A percentile compares a stretch with the other conserved stretches of the same genome.
These are phyloP conservation scores for Blumeriella jaapii DNA, from an alignment of 2,329 filamentous ascomycete genomes.

Conservation along the genomic window DNA sequence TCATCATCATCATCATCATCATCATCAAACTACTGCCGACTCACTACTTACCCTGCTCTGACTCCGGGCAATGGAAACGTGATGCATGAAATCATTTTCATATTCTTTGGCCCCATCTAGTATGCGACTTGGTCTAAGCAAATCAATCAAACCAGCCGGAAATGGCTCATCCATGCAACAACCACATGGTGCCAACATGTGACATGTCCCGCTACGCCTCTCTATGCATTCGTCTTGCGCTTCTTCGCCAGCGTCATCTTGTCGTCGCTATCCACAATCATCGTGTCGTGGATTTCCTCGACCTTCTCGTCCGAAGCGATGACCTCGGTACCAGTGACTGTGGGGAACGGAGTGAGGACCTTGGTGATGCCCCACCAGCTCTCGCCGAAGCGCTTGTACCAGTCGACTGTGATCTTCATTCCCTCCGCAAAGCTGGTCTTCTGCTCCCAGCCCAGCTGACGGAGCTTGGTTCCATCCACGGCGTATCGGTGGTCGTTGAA, in stretches of 20 bases:
- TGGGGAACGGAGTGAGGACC: constrained; percentile 56
- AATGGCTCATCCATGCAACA: background rate
- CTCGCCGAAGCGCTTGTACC: constrained; percentile 57
- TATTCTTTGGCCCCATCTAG: constrained; percentile 6
- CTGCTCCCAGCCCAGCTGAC: constrained; percentile 57
- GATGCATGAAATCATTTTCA: too few species aligned
- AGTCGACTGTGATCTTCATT: constrained; percentile 52
- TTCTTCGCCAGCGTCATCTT: constrained; percentile 23
- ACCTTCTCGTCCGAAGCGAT: constrained; percentile 30
- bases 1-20: too few species aligned
- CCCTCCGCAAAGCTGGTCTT: constrained; percentile 54
- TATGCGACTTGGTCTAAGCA: constrained; percentile 1
- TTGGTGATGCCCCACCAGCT: constrained; percentile 63
- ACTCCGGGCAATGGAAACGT: too few species aligned
- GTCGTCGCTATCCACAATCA: constrained; percentile 14
- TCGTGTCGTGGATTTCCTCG: constrained; percentile 24
- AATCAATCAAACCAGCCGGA: background rate
- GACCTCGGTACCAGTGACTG: constrained; percentile 44
- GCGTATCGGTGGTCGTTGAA: constrained; percentile 69
- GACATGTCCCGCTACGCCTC: background rate
- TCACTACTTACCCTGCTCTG: too few species aligned
- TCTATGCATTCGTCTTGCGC: constrained; percentile 16
- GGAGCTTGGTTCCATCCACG: constrained; percentile 57
- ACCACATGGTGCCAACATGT: background rate
- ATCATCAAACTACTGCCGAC: too few species aligned